Conservation (phyloP, 345 rosid genomes). For the Eucalyptus fibrosa region DNA sequence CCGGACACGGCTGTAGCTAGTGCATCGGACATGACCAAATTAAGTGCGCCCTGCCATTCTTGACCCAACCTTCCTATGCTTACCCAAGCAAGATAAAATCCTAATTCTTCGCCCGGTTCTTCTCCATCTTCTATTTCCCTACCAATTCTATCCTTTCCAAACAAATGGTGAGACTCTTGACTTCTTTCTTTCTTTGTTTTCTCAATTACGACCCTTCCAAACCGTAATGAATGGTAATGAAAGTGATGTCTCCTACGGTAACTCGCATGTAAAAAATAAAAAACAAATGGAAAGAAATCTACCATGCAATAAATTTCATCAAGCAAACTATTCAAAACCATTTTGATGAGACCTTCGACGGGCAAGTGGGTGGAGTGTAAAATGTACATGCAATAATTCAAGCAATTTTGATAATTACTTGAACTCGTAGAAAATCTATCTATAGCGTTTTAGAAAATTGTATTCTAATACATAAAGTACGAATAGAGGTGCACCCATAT, state of each 20-base stretch:
- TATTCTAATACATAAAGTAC: not conserved
- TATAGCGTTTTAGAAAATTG: not conserved
- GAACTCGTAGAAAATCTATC: not conserved
- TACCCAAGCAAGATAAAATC: not conserved
- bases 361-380: not conserved
- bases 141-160: not conserved
- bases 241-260: not conserved
- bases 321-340: not conserved
- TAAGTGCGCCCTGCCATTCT: not conserved
- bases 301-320: not conserved
- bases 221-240: not conserved
- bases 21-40: conserved; percentile 25
- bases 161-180: not conserved
- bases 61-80: not conserved
- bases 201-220: not conserved
- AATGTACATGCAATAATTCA: not conserved
- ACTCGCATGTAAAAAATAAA: not conserved
- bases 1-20: conserved; percentile 24
- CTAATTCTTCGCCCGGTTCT: not conserved
- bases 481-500: not conserved
- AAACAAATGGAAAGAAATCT: not conserved
- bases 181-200: not conserved
- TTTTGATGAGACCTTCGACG: not conserved
- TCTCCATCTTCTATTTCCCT: not conserved
- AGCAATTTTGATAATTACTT: not conserved